Evolutionary conservation across 768 basidiomycete genomes (phyloP).

Genomic region (Xerocomellus chrysenteron): DNA sequence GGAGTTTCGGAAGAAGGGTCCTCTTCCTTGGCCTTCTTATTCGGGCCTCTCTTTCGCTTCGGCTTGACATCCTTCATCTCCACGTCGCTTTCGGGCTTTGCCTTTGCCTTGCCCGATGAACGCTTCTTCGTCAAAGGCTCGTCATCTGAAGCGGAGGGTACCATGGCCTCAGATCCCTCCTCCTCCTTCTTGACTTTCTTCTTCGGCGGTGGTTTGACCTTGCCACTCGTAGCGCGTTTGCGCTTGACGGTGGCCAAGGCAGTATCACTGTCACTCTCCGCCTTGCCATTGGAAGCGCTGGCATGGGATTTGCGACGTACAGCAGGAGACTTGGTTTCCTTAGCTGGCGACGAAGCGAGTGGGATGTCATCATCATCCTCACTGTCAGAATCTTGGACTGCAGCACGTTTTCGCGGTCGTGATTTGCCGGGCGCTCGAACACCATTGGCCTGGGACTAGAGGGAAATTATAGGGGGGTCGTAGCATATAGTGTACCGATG

Average conservation of each 20-base stretch:
- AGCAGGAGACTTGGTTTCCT: constrained; percentile 41
- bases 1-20: constrained; percentile 37
- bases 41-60: constrained; percentile 43
- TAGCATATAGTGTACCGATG: not conserved
- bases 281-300: constrained; percentile 40
- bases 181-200: constrained; percentile 70
- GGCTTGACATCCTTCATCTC: constrained; percentile 45
- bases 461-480: constrained; percentile 28
- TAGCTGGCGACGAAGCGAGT: constrained; percentile 70
- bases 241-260: constrained; percentile 45
- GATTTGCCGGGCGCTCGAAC: constrained; percentile 38
- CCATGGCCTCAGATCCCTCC: constrained; percentile 26
- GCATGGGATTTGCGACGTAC: constrained; percentile 40
- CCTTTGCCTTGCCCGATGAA: constrained; percentile 33
- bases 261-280: constrained; percentile 41
- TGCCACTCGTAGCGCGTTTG: constrained; percentile 45
- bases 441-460: constrained; percentile 55
- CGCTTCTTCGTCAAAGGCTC: constrained; percentile 34
- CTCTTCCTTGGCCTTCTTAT: constrained; percentile 58
- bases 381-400: constrained; percentile 52
- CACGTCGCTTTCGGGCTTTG: constrained; percentile 51
- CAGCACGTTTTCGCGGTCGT: constrained; percentile 52
- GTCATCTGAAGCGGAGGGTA: constrained; percentile 34
- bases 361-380: constrained; percentile 69
- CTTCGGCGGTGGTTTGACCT: constrained; percentile 53